Evolutionary conservation across 2,329 filamentous ascomycete genomes (phyloP), one percentile per base, ranked within the genome.

Genomic region (Fusarium euwallaceae): DNA sequence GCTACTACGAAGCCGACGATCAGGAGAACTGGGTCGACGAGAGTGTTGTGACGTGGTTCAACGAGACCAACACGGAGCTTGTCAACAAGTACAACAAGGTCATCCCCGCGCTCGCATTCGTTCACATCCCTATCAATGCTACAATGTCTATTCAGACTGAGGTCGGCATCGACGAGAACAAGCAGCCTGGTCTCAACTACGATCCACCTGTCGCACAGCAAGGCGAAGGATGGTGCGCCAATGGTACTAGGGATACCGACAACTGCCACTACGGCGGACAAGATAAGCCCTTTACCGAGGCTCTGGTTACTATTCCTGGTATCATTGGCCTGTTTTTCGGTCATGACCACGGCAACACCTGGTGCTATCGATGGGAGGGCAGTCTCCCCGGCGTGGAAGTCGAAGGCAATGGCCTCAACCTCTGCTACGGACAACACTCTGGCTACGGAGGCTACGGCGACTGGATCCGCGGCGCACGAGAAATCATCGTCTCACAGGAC

Each of bases 391-490:
- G 79, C 2, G 81, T 84, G 78, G 73, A 76, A 0, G 75, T 84
- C 7, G 65, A 75, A 0, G 87, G 86, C 1, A 86, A 85, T 66
- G 86, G 86, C 2, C 76, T 85, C n/a, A 83, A 86, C 55, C 74
- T 89, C 11, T 89, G 87, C 74, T 93, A 92, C 76, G 90, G 91
- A 6, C 89, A 92, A 73, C 92, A 92, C 74, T 88, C 90, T 0
- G 92, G 92, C 0, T 94, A 94, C 65, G 92, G 92, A 0, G 92
- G 92, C 0, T 94, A 94, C 74, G 90, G 91, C 0, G 84, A 85
- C 55, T 93, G 89, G 89, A 87, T 88, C 11, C 87, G 92, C 0
- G 92, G 92, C 2, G 86, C 87, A 6, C 84, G 91, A 1, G 88
- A 92, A 74, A 82, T 93, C 14, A 74, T 85, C 3, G 73, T 92